Percentiles rank a stretch among this genome's conserved stretches.
Conservation (phyloP, 345 rosid species). For the Hypericum androsaemum region DNA sequence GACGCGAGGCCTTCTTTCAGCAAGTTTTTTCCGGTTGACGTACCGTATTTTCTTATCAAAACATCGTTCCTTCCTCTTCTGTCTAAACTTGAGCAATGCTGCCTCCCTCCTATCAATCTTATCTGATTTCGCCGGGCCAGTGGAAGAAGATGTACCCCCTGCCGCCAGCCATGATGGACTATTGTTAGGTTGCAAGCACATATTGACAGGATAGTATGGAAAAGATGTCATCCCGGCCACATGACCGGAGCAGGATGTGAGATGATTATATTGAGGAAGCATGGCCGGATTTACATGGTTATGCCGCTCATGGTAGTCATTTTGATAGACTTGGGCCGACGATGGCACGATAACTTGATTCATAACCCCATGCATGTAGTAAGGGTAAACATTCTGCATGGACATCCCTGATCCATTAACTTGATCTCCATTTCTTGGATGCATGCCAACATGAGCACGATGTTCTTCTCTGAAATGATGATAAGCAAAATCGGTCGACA, state of each 20-base stretch:
- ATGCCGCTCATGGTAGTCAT: conserved; percentile 42
- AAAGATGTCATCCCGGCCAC: conserved; percentile 52
- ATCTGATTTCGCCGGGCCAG: conserved; percentile 37
- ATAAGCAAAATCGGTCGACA: conserved; percentile 38
- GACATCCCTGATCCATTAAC: conserved; percentile 38
- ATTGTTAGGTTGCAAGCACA: conserved; percentile 52
- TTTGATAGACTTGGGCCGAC: conserved; percentile 45
- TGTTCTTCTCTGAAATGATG: conserved; percentile 36
- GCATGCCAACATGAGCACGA: conserved; percentile 23
- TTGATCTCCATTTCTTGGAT: conserved; percentile 37
- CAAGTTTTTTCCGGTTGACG: conserved; percentile 79
- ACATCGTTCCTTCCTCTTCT: conserved; percentile 88
- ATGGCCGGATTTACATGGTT: conserved; percentile 35
- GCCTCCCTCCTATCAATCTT: conserved; percentile 84
- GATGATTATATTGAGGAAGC: conserved; percentile 61
- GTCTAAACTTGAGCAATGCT: conserved; percentile 81
- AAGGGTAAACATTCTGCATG: conserved; percentile 47
- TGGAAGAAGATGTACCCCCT: conserved; percentile 40
- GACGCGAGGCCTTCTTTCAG: conserved; percentile 97
- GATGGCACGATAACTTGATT: conserved; percentile 69
- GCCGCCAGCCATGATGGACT: conserved; percentile 48
- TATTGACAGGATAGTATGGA: conserved; percentile 55
- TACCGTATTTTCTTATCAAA: conserved; percentile 95
- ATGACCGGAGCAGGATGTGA: conserved; percentile 49
- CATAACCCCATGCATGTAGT: conserved; percentile 61